These are phyloP conservation scores for Phytophthora sp. DNA, from an alignment of 352 stramenopile genomes.

Conservation along the genomic window DNA sequence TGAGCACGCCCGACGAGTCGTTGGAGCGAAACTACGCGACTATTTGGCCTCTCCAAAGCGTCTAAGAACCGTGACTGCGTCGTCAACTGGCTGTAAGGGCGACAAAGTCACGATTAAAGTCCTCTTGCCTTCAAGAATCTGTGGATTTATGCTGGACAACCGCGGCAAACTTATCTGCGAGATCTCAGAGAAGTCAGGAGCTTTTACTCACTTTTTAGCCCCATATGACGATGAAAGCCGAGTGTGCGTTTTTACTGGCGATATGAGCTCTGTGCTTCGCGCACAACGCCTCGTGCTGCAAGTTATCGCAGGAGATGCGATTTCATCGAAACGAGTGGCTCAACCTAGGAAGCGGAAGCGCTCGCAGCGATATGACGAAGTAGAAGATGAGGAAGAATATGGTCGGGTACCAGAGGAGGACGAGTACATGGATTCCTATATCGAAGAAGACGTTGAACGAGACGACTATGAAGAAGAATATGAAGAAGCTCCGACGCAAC, in stretches of 20 bases:
- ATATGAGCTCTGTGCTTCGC: constrained; percentile 54
- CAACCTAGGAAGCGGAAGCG: constrained; percentile 53
- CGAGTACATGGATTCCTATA: constrained; percentile 14
- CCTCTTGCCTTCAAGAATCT: constrained; percentile 53
- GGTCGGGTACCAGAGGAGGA: constrained; percentile 19
- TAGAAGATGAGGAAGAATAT: constrained; percentile 27
- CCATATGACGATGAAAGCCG: constrained; percentile 46
- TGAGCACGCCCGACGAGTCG: constrained; percentile 47
- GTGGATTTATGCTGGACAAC: constrained; percentile 53
- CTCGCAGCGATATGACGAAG: constrained; percentile 12
- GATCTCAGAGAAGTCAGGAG: constrained; percentile 56
- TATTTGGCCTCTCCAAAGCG: constrained; percentile 38
- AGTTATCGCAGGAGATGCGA: constrained; percentile 60
- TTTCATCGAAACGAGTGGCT: constrained; percentile 47
- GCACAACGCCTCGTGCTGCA: constrained; percentile 66
- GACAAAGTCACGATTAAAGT: constrained; percentile 62
- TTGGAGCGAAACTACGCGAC: constrained; percentile 42
- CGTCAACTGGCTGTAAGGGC: constrained; percentile 36
- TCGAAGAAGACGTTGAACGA: constrained; percentile 25
- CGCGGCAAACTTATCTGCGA: constrained; percentile 60
- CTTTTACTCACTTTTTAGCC: constrained; percentile 54
- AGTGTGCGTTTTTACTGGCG: constrained; percentile 62
- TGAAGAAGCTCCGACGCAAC: constrained; percentile 5
- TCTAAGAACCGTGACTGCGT: constrained; percentile 11
- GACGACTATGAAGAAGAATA: constrained; percentile 25